A percentile compares a stretch with the other conserved stretches of the same genome.
phyloP scores from a whole-genome alignment of 2,329 filamentous ascomycete genomes.

The Fusarium tanahbumbuense region DNA sequence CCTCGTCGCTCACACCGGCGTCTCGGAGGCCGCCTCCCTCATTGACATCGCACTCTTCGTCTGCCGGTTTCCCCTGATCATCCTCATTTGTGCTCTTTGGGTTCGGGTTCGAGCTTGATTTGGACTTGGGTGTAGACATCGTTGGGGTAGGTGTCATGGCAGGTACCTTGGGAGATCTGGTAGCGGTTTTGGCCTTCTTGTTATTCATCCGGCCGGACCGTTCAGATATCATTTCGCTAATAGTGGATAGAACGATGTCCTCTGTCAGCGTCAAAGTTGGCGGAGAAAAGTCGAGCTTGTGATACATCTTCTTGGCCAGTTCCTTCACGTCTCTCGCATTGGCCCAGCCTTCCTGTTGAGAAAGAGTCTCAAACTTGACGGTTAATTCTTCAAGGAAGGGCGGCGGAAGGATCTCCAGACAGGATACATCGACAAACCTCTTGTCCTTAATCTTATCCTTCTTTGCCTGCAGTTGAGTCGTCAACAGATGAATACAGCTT shows the following conservation, averaged over 20 bases:
- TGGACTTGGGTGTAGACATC: neutral
- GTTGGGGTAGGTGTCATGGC: neutral
- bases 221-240: slow-evolving; percentile 44
- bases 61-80: rapidly evolving
- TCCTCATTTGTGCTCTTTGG: neutral
- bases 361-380: slow-evolving; percentile 55
- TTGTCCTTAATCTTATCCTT: slow-evolving; percentile 36
- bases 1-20: slow-evolving; percentile 66
- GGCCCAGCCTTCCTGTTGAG: slow-evolving; percentile 64
- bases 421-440: slow-evolving; percentile 42
- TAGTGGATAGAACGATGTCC: slow-evolving; percentile 8
- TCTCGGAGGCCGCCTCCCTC: slow-evolving; percentile 57
- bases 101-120: neutral
- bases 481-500: slow-evolving; percentile 55
- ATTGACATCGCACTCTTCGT: neutral
- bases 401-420: slow-evolving; percentile 37
- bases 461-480: slow-evolving; percentile 53
- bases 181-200: neutral
- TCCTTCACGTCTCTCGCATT: slow-evolving; percentile 72
- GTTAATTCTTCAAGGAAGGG: slow-evolving; percentile 24
- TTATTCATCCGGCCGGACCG: slow-evolving; percentile 22
- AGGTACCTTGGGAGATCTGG: neutral
- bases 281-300: slow-evolving; percentile 38
- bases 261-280: slow-evolving; percentile 35
- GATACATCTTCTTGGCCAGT: slow-evolving; percentile 63